Base-by-base conservation (phyloP, 768 basidiomycete genomes). In the Termitomyces sp. region DNA sequence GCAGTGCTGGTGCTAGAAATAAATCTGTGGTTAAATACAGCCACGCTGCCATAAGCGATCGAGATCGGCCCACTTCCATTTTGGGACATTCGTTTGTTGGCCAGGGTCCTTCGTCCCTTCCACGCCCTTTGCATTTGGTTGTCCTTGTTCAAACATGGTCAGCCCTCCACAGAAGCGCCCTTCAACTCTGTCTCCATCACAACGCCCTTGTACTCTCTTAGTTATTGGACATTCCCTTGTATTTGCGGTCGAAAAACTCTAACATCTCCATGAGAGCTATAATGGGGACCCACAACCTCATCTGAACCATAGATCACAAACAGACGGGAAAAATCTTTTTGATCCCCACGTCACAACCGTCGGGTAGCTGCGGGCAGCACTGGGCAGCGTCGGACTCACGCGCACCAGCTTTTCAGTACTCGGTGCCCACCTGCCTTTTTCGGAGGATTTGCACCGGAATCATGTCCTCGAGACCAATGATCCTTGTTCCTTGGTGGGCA, bases 61-160 rank as follows among this genome's bases (percentile, higher is more conserved):
- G 69, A 74, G 73, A 76, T 76, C 68, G 55, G 52, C 22, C 42
- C 39, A 28, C 59, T 70, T 56, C 77, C 76, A 51, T 64, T 75
- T 76, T 69, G 36, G 72, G 76, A 48, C 70, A 69, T 68, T 75
- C 74, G 71, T 80, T 79, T 80, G 75, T 78, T 63, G 70, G 13
- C 28, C 36, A 54, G 56, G 70, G 74, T 15, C 46, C 33, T 56
- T 64, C 51, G 46, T 67, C 69, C 66, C 60, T 63, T 63, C 51
- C 57, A 48, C 59, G 53, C 57, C 66, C 69, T 67, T 71, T 63
- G 60, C 58, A 63, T 70, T 69, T 66, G 69, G 70, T 40, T 55
- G 61, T 64, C 67, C 71, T 75, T 73, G 73, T 74, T 69, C 57
- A 64, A 15, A 11, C 56, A 20, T 35, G 33, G 33, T 51, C 50